Evolutionary conservation across 192 early-diverging fungal genomes (phyloP).

Genomic region (Allomyces macrogynus): DNA sequence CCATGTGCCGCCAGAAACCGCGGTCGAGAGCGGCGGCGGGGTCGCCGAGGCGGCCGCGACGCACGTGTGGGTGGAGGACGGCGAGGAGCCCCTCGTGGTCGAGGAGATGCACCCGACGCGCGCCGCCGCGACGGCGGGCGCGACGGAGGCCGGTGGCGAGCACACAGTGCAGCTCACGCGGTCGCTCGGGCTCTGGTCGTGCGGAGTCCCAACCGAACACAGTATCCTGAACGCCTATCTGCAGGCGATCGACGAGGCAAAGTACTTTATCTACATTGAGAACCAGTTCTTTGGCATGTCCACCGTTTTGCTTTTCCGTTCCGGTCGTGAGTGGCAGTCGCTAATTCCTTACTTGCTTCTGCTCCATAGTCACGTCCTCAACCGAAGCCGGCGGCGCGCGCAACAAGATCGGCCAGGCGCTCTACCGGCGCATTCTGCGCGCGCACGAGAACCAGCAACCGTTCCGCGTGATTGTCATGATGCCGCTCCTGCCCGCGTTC

Average conservation of each 20-base stretch:
- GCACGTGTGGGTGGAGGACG: too few relatives aligned
- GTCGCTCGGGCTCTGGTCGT: constrained; percentile 12
- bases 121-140: too few relatives aligned
- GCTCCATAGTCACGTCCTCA: too few relatives aligned
- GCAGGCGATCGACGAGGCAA: constrained; percentile 40
- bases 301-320: too few relatives aligned
- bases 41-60: too few relatives aligned
- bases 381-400: constrained; percentile 24
- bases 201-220: constrained; percentile 12
- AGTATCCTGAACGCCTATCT: constrained; percentile 60
- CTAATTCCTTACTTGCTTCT: too few relatives aligned
- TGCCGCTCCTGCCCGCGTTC: constrained; percentile 69
- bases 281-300: constrained; percentile 56
- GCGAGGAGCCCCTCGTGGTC: too few relatives aligned
- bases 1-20: too few relatives aligned
- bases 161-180: not conserved
- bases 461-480: constrained; percentile 56
- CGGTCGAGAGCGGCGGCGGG: too few relatives aligned
- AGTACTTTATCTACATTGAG: constrained; percentile 77
- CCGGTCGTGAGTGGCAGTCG: too few relatives aligned
- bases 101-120: too few relatives aligned
- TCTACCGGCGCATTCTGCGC: constrained; percentile 53
- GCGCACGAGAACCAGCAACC: constrained; percentile 43
- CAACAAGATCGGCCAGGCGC: constrained; percentile 46
- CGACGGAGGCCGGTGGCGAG: too few relatives aligned